These are phyloP conservation scores for Coniferiporia sulphurascens DNA, from an alignment of 1,284 basidiomycete genomes.

Conservation along the genomic window DNA sequence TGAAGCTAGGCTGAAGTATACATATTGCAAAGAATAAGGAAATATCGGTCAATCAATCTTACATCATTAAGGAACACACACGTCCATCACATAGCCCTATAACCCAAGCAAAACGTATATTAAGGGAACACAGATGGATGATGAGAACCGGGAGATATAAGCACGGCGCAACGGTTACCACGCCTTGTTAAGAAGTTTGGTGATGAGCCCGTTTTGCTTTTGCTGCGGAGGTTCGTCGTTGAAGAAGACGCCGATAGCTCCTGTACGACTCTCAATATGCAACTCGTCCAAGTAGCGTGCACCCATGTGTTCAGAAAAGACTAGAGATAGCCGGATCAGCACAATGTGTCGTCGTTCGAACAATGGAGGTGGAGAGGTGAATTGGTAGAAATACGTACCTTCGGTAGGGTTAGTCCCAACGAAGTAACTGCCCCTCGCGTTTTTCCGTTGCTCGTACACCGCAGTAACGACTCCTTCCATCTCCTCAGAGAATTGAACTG, in stretches of 20 bases:
- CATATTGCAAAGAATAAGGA: neutral
- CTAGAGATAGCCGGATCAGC: neutral
- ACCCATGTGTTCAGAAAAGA: neutral
- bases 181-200: slow-evolving; percentile 13
- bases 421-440: slow-evolving; percentile 4
- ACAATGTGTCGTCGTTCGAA: neutral
- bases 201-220: slow-evolving; percentile 10
- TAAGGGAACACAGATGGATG: neutral
- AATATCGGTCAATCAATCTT: neutral
- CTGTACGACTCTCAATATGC: slow-evolving; percentile 4
- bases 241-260: slow-evolving; percentile 11
- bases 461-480: slow-evolving; percentile 7
- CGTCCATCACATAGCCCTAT: neutral
- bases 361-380: neutral
- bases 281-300: slow-evolving; percentile 5
- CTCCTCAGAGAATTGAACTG: slow-evolving; percentile 10
- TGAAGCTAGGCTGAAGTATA: neutral
- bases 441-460: slow-evolving; percentile 4
- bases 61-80: neutral
- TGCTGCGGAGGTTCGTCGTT: slow-evolving; percentile 7
- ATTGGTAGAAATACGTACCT: slow-evolving; percentile 1
- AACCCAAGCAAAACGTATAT: neutral
- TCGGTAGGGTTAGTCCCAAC: neutral
- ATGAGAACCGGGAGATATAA: neutral
- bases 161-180: neutral